phyloP scores from a whole-genome alignment of 768 basidiomycete species.

The Tylopilus sp. region DNA sequence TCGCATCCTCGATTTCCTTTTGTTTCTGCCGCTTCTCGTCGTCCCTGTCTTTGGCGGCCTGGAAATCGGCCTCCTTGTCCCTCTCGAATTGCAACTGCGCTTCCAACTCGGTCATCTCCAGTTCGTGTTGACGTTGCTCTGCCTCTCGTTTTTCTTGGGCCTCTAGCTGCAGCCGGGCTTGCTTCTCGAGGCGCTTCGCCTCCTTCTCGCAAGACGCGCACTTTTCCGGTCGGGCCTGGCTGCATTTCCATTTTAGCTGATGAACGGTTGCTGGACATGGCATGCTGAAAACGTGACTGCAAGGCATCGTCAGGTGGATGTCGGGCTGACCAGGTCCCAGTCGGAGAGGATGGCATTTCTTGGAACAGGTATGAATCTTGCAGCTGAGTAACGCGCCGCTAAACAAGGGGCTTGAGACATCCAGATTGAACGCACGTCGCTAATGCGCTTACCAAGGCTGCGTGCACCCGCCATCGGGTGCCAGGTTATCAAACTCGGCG shows the following conservation, averaged over 20 bases:
- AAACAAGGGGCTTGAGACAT: neutral
- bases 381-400: slow-evolving; percentile 52
- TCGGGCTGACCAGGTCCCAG: slow-evolving; percentile 44
- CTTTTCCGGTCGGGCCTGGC: slow-evolving; percentile 30
- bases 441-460: slow-evolving; percentile 49
- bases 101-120: slow-evolving; percentile 12
- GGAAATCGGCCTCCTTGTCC: slow-evolving; percentile 7
- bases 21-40: slow-evolving; percentile 6
- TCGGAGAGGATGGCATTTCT: slow-evolving; percentile 55
- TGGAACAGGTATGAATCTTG: slow-evolving; percentile 51
- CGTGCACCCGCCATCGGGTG: slow-evolving; percentile 63
- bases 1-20: slow-evolving; percentile 11
- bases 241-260: slow-evolving; percentile 41
- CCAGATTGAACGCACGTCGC: neutral
- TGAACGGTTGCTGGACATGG: slow-evolving; percentile 48
- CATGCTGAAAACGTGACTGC: slow-evolving; percentile 34
- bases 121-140: slow-evolving; percentile 41
- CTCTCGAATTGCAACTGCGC: slow-evolving; percentile 9
- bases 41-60: slow-evolving; percentile 11
- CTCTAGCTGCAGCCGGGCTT: slow-evolving; percentile 38
- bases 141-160: slow-evolving; percentile 44
- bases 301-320: slow-evolving; percentile 34
- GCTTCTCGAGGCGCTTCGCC: slow-evolving; percentile 37
- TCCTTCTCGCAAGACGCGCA: slow-evolving; percentile 51
- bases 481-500: slow-evolving; percentile 46